phyloP scores from a whole-genome alignment of 768 basidiomycete genomes.

The Kwoniella europaea region DNA sequence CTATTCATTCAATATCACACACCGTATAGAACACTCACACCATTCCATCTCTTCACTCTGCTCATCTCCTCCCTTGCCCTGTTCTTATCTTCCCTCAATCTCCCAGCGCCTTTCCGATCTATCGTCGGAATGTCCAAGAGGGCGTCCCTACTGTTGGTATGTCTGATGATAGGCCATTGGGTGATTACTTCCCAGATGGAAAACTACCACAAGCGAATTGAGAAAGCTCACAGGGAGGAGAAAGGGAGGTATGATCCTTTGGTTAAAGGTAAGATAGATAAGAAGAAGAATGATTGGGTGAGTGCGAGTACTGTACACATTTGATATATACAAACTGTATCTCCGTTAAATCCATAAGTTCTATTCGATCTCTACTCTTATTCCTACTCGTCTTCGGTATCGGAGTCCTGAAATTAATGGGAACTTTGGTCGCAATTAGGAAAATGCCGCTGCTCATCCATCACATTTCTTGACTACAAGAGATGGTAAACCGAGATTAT shows the following conservation, averaged over 20 bases:
- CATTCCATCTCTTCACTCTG: slow-evolving; percentile 42
- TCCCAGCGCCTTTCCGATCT: slow-evolving; percentile 26
- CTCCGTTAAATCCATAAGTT: no score
- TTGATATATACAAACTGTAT: no score
- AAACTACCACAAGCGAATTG: slow-evolving; percentile 12
- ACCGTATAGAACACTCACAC: slow-evolving; percentile 34
- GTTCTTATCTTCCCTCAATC: slow-evolving; percentile 30
- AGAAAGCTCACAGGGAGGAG: slow-evolving; percentile 13
- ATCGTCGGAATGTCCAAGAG: slow-evolving; percentile 34
- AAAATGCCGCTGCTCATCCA: slow-evolving; percentile 40
- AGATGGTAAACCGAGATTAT: slow-evolving; percentile 51
- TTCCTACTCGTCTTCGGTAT: no score
- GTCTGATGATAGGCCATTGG: slow-evolving; percentile 31
- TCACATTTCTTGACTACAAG: slow-evolving; percentile 47
- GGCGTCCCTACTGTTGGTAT: slow-evolving; percentile 33
- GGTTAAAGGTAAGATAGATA: slow-evolving; percentile 23
- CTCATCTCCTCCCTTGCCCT: slow-evolving; percentile 31
- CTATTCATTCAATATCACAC: background rate
- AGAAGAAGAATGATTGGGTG: slow-evolving; percentile 39
- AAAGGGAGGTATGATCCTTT: slow-evolving; percentile 17
- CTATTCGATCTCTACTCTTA: no score
- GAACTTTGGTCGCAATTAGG: slow-evolving; percentile 15
- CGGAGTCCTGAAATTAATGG: no score
- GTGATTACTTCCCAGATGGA: slow-evolving; percentile 26
- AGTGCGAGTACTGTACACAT: background rate